A percentile compares a stretch with the other conserved stretches of the same genome.
These are phyloP conservation scores for Alternaria postmessia DNA, from an alignment of 2,329 filamentous ascomycete genomes.

Conservation along the genomic window DNA sequence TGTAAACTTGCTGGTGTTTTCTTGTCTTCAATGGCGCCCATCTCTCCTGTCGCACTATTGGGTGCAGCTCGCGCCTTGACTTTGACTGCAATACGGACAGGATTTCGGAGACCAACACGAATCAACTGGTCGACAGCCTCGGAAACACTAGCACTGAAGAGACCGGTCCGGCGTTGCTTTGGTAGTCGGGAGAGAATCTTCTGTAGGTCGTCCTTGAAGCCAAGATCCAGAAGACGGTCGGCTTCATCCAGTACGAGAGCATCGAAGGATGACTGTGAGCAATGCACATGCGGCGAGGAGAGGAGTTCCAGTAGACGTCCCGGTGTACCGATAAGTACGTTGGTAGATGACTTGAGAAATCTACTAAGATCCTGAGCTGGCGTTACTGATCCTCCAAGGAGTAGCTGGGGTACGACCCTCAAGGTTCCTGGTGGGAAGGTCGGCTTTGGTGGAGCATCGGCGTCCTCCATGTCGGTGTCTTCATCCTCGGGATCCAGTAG, in stretches of 20 bases:
- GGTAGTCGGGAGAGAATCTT: constrained; percentile 84
- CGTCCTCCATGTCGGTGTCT: constrained; percentile 52
- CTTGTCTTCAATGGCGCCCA: constrained; percentile 78
- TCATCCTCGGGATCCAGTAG: constrained; percentile 63
- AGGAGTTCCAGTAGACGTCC: constrained; percentile 89
- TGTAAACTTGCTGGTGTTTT: constrained; percentile 91
- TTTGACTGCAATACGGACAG: constrained; percentile 92
- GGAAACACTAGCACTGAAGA: constrained; percentile 96
- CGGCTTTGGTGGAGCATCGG: constrained; percentile 48
- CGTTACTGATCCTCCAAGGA: constrained; percentile 83
- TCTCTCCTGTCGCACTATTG: constrained; percentile 51
- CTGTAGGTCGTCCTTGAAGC: constrained; percentile 90
- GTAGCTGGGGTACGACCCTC: constrained; percentile 76
- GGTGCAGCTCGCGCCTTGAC: constrained; percentile 67
- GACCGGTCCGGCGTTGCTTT: constrained; percentile 89
- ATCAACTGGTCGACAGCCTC: constrained; percentile 95
- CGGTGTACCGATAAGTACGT: constrained; percentile 88
- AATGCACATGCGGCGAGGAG: constrained; percentile 85
- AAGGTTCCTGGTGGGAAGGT: constrained; percentile 58
- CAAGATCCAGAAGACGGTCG: constrained; percentile 88
- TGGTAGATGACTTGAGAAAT: constrained; percentile 85
- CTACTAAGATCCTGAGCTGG: constrained; percentile 84
- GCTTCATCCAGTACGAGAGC: constrained; percentile 93
- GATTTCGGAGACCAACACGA: constrained; percentile 88
- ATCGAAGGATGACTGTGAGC: constrained; percentile 88